phyloP scores from a whole-genome alignment of 2,329 filamentous ascomycete species.

The Madurella mycetomatis region DNA sequence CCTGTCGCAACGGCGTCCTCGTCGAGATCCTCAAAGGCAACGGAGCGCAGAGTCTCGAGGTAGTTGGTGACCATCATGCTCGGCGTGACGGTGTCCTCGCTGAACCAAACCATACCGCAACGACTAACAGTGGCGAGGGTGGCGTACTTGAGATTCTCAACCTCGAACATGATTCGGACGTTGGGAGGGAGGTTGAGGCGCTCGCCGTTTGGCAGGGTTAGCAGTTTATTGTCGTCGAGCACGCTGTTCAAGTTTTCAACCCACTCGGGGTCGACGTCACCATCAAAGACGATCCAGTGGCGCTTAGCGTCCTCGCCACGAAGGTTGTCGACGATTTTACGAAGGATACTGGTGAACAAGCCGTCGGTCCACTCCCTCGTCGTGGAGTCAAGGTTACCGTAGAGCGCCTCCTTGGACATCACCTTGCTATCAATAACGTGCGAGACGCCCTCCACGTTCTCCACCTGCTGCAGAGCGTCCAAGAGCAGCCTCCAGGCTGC shows the following conservation, averaged over 20 bases:
- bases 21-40: constrained; percentile 90
- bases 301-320: constrained; percentile 94
- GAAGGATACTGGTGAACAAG: constrained; percentile 92
- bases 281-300: constrained; percentile 99
- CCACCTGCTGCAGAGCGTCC: constrained; percentile 84
- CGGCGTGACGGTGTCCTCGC: constrained; percentile 90
- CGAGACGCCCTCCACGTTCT: constrained; percentile 87
- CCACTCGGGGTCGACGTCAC: constrained; percentile 98
- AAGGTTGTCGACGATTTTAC: constrained; percentile 98
- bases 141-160: constrained; percentile 95
- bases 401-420: constrained; percentile 98
- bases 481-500: constrained; percentile 90
- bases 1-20: constrained; percentile 79
- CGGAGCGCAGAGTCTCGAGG: constrained; percentile 73
- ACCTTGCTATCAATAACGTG: constrained; percentile 99
- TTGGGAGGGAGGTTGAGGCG: constrained; percentile 91
- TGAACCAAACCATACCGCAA: constrained; percentile 99
- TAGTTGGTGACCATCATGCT: constrained; percentile 93
- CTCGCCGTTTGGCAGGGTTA: constrained; percentile 96
- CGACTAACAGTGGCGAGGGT: constrained; percentile 98
- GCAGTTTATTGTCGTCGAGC: constrained; percentile 95
- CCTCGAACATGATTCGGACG: constrained; percentile 99
- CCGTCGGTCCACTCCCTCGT: constrained; percentile 99
- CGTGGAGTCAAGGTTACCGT: constrained; percentile 91
- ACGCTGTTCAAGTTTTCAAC: constrained; percentile 99